phyloP scores from a whole-genome alignment of 768 basidiomycete species.

The Pulveroboletus frians region DNA sequence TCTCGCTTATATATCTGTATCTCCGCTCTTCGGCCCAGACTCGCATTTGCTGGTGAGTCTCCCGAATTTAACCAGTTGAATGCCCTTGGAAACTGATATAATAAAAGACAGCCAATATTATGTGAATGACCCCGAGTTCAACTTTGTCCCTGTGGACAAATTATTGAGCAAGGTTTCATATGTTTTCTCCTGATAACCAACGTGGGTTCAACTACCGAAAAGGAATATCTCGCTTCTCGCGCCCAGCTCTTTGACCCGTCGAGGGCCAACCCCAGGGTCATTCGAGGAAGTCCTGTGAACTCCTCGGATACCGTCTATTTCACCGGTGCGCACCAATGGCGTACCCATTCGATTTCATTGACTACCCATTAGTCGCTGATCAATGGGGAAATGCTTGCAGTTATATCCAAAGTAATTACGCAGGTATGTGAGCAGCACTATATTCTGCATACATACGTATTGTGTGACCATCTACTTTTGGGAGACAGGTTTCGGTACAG shows the following conservation, averaged over 20 bases:
- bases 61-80: not conserved
- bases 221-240: constrained; percentile 81
- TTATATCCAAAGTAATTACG: constrained; percentile 84
- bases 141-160: constrained; percentile 71
- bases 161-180: constrained; percentile 71
- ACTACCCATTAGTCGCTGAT: constrained; percentile 56
- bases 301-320: constrained; percentile 96
- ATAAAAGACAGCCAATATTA: constrained; percentile 75
- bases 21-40: constrained; percentile 29
- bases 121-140: constrained; percentile 84
- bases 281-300: constrained; percentile 75
- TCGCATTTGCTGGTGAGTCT: constrained; percentile 67
- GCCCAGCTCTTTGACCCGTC: constrained; percentile 73
- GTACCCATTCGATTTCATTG: not conserved
- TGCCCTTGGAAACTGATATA: not conserved
- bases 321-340: constrained; percentile 47
- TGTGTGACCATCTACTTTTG: constrained; percentile 1
- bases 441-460: not conserved
- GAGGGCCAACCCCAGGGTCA: constrained; percentile 59
- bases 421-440: constrained; percentile 42
- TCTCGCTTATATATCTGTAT: constrained; percentile 2
- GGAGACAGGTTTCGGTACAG: constrained; percentile 78
- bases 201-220: constrained; percentile 3
- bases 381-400: constrained; percentile 90
- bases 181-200: not conserved